Conservation (phyloP, 176 grass and related monocot species). For the Zoysia japonica region DNA sequence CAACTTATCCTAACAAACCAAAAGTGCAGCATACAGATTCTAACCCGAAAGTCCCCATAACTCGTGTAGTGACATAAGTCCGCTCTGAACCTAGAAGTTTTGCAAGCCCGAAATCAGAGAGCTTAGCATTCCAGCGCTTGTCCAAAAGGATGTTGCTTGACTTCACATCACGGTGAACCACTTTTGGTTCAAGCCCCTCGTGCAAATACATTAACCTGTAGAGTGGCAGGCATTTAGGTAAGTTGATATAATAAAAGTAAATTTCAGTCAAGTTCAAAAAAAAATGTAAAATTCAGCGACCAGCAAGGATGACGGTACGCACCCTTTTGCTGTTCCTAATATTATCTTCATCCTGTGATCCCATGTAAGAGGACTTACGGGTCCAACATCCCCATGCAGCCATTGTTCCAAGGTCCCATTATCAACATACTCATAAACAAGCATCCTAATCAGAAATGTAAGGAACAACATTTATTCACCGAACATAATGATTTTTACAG, state of each 20-base stretch:
- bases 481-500: slow-evolving; percentile 18
- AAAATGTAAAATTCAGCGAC: background rate
- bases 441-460: slow-evolving; percentile 59
- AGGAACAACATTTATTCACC: slow-evolving; percentile 21
- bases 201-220: slow-evolving; percentile 63
- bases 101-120: slow-evolving; percentile 92
- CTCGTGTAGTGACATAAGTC: slow-evolving; percentile 90
- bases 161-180: slow-evolving; percentile 96
- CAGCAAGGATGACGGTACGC: background rate
- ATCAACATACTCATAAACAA: slow-evolving; percentile 88
- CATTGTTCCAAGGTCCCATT: slow-evolving; percentile 94
- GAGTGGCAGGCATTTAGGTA: background rate
- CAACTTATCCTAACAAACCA: background rate
- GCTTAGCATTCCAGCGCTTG: slow-evolving; percentile 85
- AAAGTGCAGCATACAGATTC: slow-evolving; percentile 14
- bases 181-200: slow-evolving; percentile 58
- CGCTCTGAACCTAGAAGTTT: slow-evolving; percentile 73
- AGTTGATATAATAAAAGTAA: background rate
- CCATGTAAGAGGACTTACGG: slow-evolving; percentile 83
- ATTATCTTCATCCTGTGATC: slow-evolving; percentile 78
- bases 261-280: background rate
- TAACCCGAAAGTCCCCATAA: slow-evolving; percentile 99
- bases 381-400: slow-evolving; percentile 84
- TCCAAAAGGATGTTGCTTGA: slow-evolving; percentile 93
- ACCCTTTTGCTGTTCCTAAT: slow-evolving; percentile 93